Percentiles rank a stretch among this genome's conserved stretches.
Evolutionary conservation across 306 rosid species (phyloP).

Genomic region (Hylodesmum podocarpum): DNA sequence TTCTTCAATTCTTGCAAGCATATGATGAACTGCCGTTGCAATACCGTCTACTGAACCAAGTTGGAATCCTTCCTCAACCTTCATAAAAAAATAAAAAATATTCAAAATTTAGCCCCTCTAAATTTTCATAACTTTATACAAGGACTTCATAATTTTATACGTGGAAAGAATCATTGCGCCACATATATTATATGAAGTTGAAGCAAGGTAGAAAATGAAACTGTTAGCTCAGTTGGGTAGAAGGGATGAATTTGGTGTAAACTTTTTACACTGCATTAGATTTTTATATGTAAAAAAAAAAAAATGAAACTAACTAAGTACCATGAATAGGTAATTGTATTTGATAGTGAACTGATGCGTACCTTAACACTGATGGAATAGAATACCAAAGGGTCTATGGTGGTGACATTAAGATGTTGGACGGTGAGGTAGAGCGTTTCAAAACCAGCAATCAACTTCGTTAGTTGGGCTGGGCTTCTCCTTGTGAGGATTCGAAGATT

Average conservation of each 20-base stretch:
- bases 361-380: conserved; percentile 91
- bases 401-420: conserved; percentile 82
- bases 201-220: neutral
- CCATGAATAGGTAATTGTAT: neutral
- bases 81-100: neutral
- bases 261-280: too few species aligned
- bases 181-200: neutral
- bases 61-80: conserved; percentile 90
- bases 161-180: neutral
- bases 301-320: neutral
- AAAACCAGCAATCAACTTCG: conserved; percentile 66
- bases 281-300: too few species aligned
- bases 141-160: neutral
- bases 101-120: conserved; percentile 15
- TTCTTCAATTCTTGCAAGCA: conserved; percentile 69
- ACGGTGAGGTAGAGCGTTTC: conserved; percentile 66
- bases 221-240: too few species aligned
- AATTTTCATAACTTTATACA: neutral
- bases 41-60: conserved; percentile 75
- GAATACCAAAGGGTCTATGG: conserved; percentile 65
- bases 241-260: too few species aligned
- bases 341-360: neutral
- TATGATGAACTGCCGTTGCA: conserved; percentile 75
- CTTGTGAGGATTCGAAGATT: conserved; percentile 67
- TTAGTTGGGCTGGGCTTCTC: conserved; percentile 53